Conservation (phyloP, 2,329 filamentous ascomycete species). For the Aureobasidium musti region DNA sequence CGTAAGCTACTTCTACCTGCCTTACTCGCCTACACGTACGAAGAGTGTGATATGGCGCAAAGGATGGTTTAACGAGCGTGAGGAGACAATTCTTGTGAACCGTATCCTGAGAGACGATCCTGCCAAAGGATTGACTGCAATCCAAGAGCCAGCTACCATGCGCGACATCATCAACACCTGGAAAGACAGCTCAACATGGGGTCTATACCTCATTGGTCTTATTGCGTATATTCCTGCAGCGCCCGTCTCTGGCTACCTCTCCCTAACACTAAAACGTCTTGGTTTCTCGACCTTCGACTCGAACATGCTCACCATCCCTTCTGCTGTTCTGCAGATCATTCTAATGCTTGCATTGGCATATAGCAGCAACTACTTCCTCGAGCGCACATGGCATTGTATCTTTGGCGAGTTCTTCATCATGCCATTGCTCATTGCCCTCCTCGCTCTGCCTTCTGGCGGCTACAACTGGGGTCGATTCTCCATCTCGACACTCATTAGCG, state of each 20-base stretch:
- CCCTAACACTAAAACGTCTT: conserved; percentile 58
- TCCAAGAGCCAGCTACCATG: conserved; percentile 26
- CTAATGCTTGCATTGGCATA: conserved; percentile 58
- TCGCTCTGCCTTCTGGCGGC: conserved; percentile 52
- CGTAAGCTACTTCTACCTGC: conserved; percentile 37
- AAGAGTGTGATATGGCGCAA: conserved; percentile 35
- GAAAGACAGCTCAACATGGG: conserved; percentile 27
- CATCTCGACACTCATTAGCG: conserved; percentile 27
- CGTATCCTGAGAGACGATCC: conserved; percentile 31
- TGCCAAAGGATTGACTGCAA: conserved; percentile 30
- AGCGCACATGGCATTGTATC: conserved; percentile 57
- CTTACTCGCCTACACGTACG: conserved; percentile 38
- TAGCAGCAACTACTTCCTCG: conserved; percentile 58
- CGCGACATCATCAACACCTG: conserved; percentile 28
- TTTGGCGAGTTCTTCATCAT: conserved; percentile 57
- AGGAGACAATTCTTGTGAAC: conserved; percentile 41
- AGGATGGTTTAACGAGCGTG: conserved; percentile 38
- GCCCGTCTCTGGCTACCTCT: conserved; percentile 57
- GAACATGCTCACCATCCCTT: conserved; percentile 33
- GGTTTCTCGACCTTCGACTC: conserved; percentile 49
- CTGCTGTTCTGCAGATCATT: conserved; percentile 46
- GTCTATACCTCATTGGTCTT: conserved; percentile 49
- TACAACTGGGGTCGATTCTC: conserved; percentile 55
- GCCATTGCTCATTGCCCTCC: conserved; percentile 55
- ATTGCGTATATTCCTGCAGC: conserved; percentile 57